These are phyloP conservation scores for Aphanomyces cochlioides DNA, from an alignment of 352 stramenopile species.

Conservation along the genomic window DNA sequence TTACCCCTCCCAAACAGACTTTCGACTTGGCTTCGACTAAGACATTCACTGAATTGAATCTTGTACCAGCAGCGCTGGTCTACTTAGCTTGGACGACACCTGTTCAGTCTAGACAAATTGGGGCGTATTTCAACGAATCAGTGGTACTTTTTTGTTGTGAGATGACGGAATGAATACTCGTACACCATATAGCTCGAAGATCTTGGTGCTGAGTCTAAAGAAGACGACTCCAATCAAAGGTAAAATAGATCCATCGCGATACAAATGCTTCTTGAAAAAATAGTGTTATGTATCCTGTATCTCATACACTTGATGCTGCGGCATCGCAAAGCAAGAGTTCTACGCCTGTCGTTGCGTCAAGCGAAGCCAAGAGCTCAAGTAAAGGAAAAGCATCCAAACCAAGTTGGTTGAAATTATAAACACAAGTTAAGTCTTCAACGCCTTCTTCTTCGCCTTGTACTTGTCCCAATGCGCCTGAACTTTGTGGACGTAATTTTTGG, in stretches of 20 bases:
- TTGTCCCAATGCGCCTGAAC: slow-evolving; percentile 96
- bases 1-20: slow-evolving; percentile 65
- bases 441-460: slow-evolving; percentile 94
- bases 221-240: background rate
- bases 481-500: slow-evolving; percentile 96
- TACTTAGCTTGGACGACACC: slow-evolving; percentile 68
- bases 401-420: slow-evolving; percentile 26
- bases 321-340: background rate
- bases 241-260: too few relatives aligned
- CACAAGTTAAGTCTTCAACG: slow-evolving; percentile 71
- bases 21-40: slow-evolving; percentile 44
- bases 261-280: too few relatives aligned
- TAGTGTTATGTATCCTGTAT: too few relatives aligned
- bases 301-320: too few relatives aligned
- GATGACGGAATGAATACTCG: background rate
- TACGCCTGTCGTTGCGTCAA: background rate
- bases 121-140: slow-evolving; percentile 34
- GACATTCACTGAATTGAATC: slow-evolving; percentile 59
- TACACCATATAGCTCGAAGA: slow-evolving; percentile 12
- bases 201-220: slow-evolving; percentile 19
- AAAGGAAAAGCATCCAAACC: slow-evolving; percentile 1
- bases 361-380: background rate
- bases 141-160: slow-evolving; percentile 7
- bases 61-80: slow-evolving; percentile 69
- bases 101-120: slow-evolving; percentile 28